A percentile compares a stretch with the other conserved stretches of the same genome.
Conservation (phyloP, 805 yeast genomes). For the Starmerella sp. region DNA sequence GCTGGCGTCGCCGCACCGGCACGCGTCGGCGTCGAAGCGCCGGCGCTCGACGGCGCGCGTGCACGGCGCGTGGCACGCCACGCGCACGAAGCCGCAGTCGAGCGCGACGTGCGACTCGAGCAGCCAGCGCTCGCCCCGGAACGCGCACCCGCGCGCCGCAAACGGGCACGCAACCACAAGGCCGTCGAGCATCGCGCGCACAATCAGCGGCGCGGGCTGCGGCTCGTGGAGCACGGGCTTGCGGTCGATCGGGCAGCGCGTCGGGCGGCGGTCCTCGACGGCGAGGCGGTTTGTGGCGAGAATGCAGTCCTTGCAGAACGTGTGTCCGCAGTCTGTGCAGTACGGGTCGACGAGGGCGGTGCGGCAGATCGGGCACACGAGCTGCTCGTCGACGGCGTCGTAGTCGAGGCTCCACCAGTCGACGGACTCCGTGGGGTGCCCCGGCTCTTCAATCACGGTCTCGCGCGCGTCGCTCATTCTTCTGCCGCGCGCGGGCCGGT, state of each 20-base stretch:
- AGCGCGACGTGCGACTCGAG: constrained; percentile 39
- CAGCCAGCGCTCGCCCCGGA: constrained; percentile 51
- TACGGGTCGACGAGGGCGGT: constrained; percentile 50
- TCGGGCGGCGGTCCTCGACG: constrained; percentile 7
- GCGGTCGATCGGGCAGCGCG: constrained; percentile 51
- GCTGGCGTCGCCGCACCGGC: not conserved
- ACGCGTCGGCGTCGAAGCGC: not conserved
- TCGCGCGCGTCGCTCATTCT: not conserved
- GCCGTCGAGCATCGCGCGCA: constrained; percentile 52
- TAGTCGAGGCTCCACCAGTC: constrained; percentile 27
- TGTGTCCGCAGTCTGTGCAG: constrained; percentile 57
- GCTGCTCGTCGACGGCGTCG: constrained; percentile 22
- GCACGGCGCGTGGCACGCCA: constrained; percentile 30
- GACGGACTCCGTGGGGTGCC: constrained; percentile 11
- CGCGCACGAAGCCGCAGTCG: constrained; percentile 33
- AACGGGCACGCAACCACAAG: constrained; percentile 47
- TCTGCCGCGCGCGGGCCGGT: not conserved
- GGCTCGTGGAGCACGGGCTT: constrained; percentile 35
- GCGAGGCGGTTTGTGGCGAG: constrained; percentile 20
- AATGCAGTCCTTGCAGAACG: constrained; percentile 50
- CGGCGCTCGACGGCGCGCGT: constrained; percentile 20
- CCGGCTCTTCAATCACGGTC: constrained; percentile 2
- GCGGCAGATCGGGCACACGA: constrained; percentile 54
- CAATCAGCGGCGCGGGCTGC: constrained; percentile 45
- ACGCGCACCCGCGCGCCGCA: constrained; percentile 41